phyloP scores from a whole-genome alignment of 495 filamentous ascomycete species.

The Xylaria venustula region DNA sequence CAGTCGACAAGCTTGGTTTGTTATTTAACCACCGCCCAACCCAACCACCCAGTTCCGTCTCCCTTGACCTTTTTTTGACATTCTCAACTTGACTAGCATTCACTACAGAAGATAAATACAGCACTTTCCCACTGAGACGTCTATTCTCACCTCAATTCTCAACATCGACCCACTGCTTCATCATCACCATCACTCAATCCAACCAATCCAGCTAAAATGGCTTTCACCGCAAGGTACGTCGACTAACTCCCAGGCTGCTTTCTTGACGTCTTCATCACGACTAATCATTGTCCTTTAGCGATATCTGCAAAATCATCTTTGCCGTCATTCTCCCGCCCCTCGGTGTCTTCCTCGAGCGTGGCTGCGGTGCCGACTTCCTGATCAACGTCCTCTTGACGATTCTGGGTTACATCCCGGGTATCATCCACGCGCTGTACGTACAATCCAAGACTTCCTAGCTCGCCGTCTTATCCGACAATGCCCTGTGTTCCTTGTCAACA shows the following conservation, averaged over 20 bases:
- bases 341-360: conserved; percentile 88
- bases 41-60: neutral
- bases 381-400: conserved; percentile 88
- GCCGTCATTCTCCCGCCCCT: conserved; percentile 85
- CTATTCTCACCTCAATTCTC: neutral
- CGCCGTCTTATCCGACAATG: neutral
- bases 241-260: neutral
- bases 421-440: conserved; percentile 67
- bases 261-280: neutral
- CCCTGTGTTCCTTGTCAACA: neutral
- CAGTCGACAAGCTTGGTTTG: neutral
- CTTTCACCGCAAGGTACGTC: conserved; percentile 58
- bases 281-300: conserved; percentile 43
- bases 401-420: conserved; percentile 76
- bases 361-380: conserved; percentile 75
- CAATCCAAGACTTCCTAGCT: neutral
- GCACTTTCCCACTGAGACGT: too few species aligned
- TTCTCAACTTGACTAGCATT: neutral
- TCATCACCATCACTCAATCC: neutral
- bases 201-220: conserved; percentile 36
- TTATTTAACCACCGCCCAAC: neutral
- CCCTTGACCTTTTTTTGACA: neutral
- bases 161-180: neutral
- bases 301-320: conserved; percentile 88
- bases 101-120: too few species aligned